Evolutionary conservation across 2,329 filamentous ascomycete genomes (phyloP), one percentile per base, ranked within the genome.

Genomic region (Botrytis tulipae): DNA sequence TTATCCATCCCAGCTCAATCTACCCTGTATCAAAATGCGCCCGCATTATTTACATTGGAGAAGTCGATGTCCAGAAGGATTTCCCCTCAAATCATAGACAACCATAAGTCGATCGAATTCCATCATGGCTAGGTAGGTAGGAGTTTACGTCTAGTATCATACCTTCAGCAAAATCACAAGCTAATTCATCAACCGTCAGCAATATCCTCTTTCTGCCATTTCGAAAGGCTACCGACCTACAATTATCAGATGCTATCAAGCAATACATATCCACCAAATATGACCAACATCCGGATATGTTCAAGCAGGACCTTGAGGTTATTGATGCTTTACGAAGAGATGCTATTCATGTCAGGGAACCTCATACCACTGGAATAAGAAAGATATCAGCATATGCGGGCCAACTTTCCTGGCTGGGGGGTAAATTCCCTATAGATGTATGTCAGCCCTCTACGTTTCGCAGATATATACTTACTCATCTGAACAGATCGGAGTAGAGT

Each of bases 221-320:
- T 83, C 93, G 95, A 79, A 93, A 91, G 81, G 95, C 94, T 70
- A 90, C 92, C 76, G 87, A 91, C 73, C 86, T 97, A 59, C 92
- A 92, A 74, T 88, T 98, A 75, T 92, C 93, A 72, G 87, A 89
- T 75, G 92, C 94, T 68, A 94, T 99, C 82, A 94, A 93, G 77
- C 91, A 96, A 82, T 98, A 99, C 85, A 98, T 99, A 80, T 97
- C 94, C 75, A 92, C 90, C 83, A 98, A 98, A 87, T 98, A 98
- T 91, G 95, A 98, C 83, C 96, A 99, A 82, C 95, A 97, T 81
- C 95, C 96, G 48, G 94, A 98, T 83, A 97, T 97, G 92, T 99
- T 99, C 83, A 89, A 90, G 76, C 88, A 93, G 76, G 96, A 99
- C 84, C 89, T 97, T 74, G 90, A 95, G 80, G 88, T 92, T 77